Percentiles rank a stretch among this genome's conserved stretches.
phyloP scores from a whole-genome alignment of 2,329 filamentous ascomycete genomes.

The Thermothelomyces thermophilus region DNA sequence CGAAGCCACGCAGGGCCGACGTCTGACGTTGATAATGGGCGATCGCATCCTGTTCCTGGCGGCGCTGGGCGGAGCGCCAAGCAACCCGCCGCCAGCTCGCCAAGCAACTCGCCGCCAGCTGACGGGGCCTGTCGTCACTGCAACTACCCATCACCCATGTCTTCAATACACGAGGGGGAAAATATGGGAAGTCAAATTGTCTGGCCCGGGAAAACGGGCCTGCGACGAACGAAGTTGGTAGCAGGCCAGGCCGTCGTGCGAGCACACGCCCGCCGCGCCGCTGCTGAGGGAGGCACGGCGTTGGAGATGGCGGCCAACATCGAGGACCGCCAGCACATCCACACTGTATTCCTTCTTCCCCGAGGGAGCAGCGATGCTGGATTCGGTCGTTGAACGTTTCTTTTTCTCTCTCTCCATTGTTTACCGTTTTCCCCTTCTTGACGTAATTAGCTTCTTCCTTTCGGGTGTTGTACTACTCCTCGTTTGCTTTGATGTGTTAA shows the following conservation, averaged over 20 bases:
- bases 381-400: neutral
- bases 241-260: neutral
- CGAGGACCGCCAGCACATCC: neutral
- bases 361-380: neutral
- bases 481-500: neutral
- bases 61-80: neutral
- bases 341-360: neutral
- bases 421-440: too few relatives aligned
- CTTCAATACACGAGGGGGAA: neutral
- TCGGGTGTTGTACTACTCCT: too few relatives aligned
- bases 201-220: neutral
- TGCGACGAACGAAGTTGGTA: neutral
- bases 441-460: too few relatives aligned
- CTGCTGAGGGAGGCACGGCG: neutral
- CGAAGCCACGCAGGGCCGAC: too few relatives aligned
- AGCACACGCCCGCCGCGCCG: neutral
- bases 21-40: neutral
- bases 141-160: neutral
- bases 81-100: neutral
- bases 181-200: neutral
- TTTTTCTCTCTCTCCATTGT: too few relatives aligned
- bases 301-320: neutral
- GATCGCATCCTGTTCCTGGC: neutral
- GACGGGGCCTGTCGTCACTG: too few relatives aligned
- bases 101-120: neutral